These are phyloP conservation scores for Aspergillus pseudoterreus DNA, from an alignment of 2,329 filamentous ascomycete species.

Conservation along the genomic window DNA sequence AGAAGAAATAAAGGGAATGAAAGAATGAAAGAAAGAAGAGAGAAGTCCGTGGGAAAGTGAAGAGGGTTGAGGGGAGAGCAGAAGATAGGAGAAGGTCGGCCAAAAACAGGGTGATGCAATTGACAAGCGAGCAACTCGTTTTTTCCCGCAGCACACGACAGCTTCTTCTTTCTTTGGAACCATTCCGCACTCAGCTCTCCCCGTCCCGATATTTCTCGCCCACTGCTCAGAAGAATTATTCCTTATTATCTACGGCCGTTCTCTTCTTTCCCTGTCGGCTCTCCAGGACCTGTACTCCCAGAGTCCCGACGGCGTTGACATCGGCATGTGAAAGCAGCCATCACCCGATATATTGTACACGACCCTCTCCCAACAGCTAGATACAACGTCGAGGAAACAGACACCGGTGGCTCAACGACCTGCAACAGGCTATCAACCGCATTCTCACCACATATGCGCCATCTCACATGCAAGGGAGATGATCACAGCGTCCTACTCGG, in stretches of 20 bases:
- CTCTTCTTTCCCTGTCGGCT: not conserved
- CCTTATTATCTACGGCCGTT: not conserved
- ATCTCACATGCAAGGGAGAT: not conserved
- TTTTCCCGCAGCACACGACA: not conserved
- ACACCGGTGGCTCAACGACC: not conserved
- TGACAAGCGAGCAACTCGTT: conserved; percentile 13
- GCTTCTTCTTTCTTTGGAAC: not conserved
- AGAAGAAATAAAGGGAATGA: conserved; percentile 7
- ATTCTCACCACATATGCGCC: not conserved
- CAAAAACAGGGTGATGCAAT: conserved; percentile 16
- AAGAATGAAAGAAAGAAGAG: conserved; percentile 6
- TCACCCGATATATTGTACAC: not conserved
- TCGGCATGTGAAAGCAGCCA: not conserved
- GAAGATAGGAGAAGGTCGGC: conserved; percentile 10
- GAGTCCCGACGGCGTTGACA: not conserved
- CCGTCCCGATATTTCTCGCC: not conserved
- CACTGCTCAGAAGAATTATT: not conserved
- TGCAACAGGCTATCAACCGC: not conserved
- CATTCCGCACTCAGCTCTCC: not conserved
- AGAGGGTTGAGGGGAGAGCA: conserved; percentile 4
- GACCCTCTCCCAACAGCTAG: not conserved
- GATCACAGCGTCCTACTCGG: not conserved
- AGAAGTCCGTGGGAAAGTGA: conserved; percentile 10
- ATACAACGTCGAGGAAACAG: not conserved
- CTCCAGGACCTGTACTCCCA: not conserved